These are phyloP conservation scores for Komagataella pastoris DNA, from an alignment of 805 yeast genomes.

Conservation along the genomic window DNA sequence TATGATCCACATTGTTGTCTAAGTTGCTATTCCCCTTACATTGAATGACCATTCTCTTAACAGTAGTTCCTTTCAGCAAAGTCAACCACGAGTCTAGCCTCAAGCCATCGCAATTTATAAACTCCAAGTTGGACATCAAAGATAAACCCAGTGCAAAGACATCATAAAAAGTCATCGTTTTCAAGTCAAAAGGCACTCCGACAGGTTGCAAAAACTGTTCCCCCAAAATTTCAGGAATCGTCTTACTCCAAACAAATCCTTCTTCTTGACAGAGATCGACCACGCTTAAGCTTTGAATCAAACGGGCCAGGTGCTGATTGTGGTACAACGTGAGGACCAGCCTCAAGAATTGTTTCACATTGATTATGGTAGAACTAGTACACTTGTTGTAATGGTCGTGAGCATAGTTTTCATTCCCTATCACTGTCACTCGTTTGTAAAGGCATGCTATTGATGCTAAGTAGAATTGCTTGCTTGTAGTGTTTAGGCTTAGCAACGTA, in stretches of 20 bases:
- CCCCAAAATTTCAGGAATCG: background rate
- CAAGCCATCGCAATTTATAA: background rate
- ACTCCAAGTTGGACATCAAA: background rate
- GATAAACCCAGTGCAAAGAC: background rate
- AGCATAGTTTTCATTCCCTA: background rate
- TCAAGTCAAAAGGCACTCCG: background rate
- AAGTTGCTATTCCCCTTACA: background rate
- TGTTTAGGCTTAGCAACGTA: background rate
- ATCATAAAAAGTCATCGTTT: background rate
- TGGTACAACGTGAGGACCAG: background rate
- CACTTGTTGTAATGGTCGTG: background rate
- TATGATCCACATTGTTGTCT: background rate
- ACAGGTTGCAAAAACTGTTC: background rate
- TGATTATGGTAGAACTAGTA: background rate
- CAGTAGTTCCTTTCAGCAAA: background rate
- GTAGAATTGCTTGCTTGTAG: background rate
- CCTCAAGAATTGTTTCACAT: background rate
- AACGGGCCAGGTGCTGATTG: background rate
- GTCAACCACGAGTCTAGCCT: background rate
- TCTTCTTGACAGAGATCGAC: background rate
- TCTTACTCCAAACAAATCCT: background rate
- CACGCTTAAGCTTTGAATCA: background rate
- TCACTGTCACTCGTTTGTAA: background rate
- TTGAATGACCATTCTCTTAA: background rate
- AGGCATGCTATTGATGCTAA: background rate